These are phyloP conservation scores for Limnanthes douglasii DNA, from an alignment of 345 rosid species.

Conservation along the genomic window DNA sequence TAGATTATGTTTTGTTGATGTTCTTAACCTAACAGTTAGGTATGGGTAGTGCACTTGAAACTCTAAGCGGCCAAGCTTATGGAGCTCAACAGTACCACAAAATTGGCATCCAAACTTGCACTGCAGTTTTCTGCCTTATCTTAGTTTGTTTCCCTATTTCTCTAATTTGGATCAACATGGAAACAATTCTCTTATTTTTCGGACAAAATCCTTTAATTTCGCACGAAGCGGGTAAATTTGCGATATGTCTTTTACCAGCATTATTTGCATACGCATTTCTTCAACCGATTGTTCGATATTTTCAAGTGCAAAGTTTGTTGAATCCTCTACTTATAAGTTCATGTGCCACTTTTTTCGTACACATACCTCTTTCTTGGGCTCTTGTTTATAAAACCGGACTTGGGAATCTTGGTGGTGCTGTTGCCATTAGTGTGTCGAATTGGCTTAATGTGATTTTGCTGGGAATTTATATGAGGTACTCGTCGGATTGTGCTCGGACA, in stretches of 20 bases:
- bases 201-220: slow-evolving; percentile 58
- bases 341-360: slow-evolving; percentile 22
- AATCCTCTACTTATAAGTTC: slow-evolving; percentile 33
- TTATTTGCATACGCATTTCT: slow-evolving; percentile 36
- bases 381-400: slow-evolving; percentile 36
- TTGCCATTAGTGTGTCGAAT: slow-evolving; percentile 31
- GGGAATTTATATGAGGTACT: slow-evolving; percentile 24
- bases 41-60: slow-evolving; percentile 65
- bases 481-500: slow-evolving; percentile 27
- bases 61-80: slow-evolving; percentile 68
- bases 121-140: slow-evolving; percentile 39
- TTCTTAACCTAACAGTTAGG: slow-evolving; percentile 28
- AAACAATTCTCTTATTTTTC: slow-evolving; percentile 21
- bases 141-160: slow-evolving; percentile 42
- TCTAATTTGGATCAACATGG: slow-evolving; percentile 40
- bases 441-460: slow-evolving; percentile 40
- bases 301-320: slow-evolving; percentile 41
- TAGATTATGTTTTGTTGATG: background rate
- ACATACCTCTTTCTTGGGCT: slow-evolving; percentile 37
- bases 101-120: slow-evolving; percentile 39
- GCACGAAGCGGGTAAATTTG: slow-evolving; percentile 31
- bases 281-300: slow-evolving; percentile 39
- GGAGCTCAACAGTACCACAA: slow-evolving; percentile 49
- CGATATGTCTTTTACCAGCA: slow-evolving; percentile 43
- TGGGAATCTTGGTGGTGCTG: slow-evolving; percentile 34